Percentiles rank a stretch among this genome's conserved stretches.
These are phyloP conservation scores for Irpex rosettiformis DNA, from an alignment of 1,284 basidiomycete species.

Conservation along the genomic window DNA sequence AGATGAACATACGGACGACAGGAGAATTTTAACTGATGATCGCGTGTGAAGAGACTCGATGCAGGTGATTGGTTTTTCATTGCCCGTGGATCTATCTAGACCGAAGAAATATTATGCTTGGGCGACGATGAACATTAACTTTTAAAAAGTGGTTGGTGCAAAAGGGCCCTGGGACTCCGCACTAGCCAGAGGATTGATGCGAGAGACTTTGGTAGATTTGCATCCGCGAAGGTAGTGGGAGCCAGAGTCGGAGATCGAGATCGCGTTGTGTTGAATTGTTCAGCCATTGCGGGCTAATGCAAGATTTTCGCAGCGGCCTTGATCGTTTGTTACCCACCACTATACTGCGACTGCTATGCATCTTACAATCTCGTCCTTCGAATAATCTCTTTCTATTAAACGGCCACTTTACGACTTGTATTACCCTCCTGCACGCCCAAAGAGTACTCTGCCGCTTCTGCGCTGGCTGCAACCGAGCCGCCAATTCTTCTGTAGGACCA, in stretches of 20 bases:
- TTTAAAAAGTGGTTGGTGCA: no score
- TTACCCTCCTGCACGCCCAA: background rate
- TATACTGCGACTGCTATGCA: constrained; percentile 6
- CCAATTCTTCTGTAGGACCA: constrained; percentile 14
- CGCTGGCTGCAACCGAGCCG: background rate
- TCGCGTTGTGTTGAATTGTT: constrained; percentile 18
- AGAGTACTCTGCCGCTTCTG: constrained; percentile 3
- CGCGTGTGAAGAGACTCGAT: background rate
- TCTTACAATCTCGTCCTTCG: constrained; percentile 5
- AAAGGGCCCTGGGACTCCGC: no score
- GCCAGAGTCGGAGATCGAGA: constrained; percentile 27
- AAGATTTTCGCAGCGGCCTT: constrained; percentile 3
- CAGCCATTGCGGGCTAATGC: constrained; percentile 15
- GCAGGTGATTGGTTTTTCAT: no score
- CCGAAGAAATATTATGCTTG: no score
- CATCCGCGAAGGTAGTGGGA: constrained; percentile 30
- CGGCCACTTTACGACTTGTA: background rate
- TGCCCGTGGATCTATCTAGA: no score
- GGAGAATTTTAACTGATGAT: background rate
- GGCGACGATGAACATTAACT: no score
- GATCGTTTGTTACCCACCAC: constrained; percentile 3
- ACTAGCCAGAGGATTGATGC: constrained; percentile 10
- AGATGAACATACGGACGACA: background rate
- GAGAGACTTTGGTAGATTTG: constrained; percentile 21
- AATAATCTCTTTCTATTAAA: background rate